Base-by-base conservation (phyloP, 106 monocot species). In the Chionographis japonica region DNA sequence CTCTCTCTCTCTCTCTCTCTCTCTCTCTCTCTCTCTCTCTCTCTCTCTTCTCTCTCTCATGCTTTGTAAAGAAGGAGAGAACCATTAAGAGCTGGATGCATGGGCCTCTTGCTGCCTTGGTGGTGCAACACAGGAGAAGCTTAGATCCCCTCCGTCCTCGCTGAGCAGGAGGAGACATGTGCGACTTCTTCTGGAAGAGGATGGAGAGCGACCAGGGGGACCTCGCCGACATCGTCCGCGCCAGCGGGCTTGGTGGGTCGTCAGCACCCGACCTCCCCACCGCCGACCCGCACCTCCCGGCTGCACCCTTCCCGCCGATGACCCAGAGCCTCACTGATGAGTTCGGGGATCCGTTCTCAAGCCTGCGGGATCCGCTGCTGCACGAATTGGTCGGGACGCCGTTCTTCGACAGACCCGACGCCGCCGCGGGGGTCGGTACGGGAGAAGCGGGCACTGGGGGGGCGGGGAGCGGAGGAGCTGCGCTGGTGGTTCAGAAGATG, bases 201-300 rank as follows among this genome's bases (percentile, higher is more conserved):
- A 66, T 65, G 59, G 75, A 75, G 56, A 52, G 54, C 17, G 72
- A 62, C 50, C 73, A 78, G 54, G 82, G 82, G 49, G 82, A 82
- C 65, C 78, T 82, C 27, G 54, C 78, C 2, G 82, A 82, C 59
- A 60, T 82, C 2, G 72, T 82, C 68, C 68, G 74, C 1, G 60
- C 77, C 41, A 43, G 69, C 41, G 50, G 62, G 0, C 40, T 2
- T 3, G 41, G 4, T 18, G 41, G 58, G 11, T 19, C 68, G 2
- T 16, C 50, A 12, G 20, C 11, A 56, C 12, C 40, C 4, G 15
- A 50, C 56, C 14, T 9, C 20, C 15, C 50, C 16, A 38, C 14
- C 65, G 51, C 37, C 58, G 52, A 15, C 42, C 60, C 70, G 75
- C 70, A 65, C 9, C 54, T 75, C 15, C 70, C 68, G 2, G 18